Base-by-base conservation (phyloP, 2,329 filamentous ascomycete genomes). In the Ophiostoma himal-ulmi region DNA sequence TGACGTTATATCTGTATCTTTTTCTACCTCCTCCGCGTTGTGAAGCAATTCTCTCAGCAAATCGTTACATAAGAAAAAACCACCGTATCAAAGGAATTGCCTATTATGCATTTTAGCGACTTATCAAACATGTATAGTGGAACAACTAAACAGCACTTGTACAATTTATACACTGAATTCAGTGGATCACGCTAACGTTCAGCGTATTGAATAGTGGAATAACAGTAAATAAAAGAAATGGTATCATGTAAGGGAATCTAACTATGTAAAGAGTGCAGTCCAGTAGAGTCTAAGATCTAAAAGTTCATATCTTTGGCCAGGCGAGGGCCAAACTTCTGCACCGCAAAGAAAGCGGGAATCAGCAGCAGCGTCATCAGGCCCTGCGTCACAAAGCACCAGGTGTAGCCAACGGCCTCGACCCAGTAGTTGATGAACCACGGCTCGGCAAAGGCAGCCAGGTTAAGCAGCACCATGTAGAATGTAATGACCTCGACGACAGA, bases 401-500 rank as follows among this genome's bases (percentile, higher is more conserved):
- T 69, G 14, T 57, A 69, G 60, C 68, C 68, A 14, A 54, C 68
- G 34, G 60, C 62, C 34, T 66, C 62, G 44, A 69, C 60, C 68
- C 68, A 69, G 68, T 54, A 57, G 30, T 66, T 57, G 62, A 69
- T 69, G 34, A 69, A 69, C 60, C 60, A 69, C 20, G 68, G 68
- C 41, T 69, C 62, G 62, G 44, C 26, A 57, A 69, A 69, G 30
- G 68, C 68, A 11, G 68, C 57, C 60, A 69, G 41, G 62, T 69
- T 69, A 13, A 66, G 62, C 34, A 69, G 22, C 41, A 69, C 68
- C 5, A 62, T n/a, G 62, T 69, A 69, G 14, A 67, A 69, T 3
- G 68, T 69, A 36, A 67, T 69, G 34, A 69, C 52, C 30, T 66
- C 68, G 41, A 57, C 20, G 34, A 39, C 41, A 44, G 37, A 4